Evolutionary conservation across 129 eudicot species (phyloP).

Genomic region (Mikania micrantha): DNA sequence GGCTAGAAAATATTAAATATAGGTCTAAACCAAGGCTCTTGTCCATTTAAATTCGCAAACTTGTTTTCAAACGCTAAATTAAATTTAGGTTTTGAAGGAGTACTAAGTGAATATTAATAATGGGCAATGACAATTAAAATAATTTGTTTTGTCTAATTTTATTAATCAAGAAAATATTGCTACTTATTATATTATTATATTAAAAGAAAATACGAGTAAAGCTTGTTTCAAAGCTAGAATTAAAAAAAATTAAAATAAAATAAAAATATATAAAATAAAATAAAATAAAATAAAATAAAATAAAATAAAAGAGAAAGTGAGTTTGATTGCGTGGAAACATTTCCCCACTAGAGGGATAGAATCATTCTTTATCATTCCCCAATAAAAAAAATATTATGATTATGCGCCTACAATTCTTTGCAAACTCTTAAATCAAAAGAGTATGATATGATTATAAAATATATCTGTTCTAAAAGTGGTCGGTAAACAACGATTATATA

Average conservation of each 20-base stretch:
- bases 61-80: too few species aligned
- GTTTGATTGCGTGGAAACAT: slow-evolving; percentile 13
- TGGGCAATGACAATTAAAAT: too few species aligned
- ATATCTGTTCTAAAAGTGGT: neutral
- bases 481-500: too few species aligned
- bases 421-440: slow-evolving; percentile 11
- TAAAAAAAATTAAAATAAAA: neutral
- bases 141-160: too few species aligned
- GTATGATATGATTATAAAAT: neutral
- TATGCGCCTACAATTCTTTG: slow-evolving; percentile 19
- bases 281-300: neutral
- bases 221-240: neutral
- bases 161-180: too few species aligned
- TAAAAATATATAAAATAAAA: neutral
- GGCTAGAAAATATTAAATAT: too few species aligned
- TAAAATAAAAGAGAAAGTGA: neutral
- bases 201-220: neutral
- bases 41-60: too few species aligned
- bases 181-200: neutral
- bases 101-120: too few species aligned
- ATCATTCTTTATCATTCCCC: slow-evolving; percentile 15
- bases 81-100: too few species aligned
- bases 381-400: neutral
- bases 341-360: slow-evolving; percentile 7
- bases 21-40: too few species aligned